Conservation (phyloP, 2,329 filamentous ascomycete genomes). For the Cladophialophora bantiana region DNA sequence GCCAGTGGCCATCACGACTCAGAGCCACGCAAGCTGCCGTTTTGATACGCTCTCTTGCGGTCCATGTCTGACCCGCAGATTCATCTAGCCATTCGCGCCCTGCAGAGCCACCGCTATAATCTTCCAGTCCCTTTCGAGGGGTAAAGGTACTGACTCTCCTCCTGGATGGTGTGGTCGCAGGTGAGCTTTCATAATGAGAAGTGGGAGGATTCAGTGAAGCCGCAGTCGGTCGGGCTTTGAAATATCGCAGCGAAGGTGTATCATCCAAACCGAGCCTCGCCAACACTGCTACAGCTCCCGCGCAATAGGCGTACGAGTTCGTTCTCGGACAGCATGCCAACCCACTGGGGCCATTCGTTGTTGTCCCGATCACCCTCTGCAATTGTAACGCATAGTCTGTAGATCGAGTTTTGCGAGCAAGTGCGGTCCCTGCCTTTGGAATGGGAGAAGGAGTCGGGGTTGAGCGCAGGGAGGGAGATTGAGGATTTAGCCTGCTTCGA, state of each 20-base stretch:
- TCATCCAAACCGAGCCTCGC: slow-evolving; percentile 75
- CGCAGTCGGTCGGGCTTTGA: slow-evolving; percentile 76
- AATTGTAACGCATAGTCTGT: slow-evolving; percentile 34
- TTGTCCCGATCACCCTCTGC: slow-evolving; percentile 76
- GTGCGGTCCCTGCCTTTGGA: slow-evolving; percentile 22
- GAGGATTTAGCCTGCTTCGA: slow-evolving; percentile 37
- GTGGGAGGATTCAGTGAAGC: slow-evolving; percentile 70
- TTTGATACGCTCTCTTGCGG: slow-evolving; percentile 90
- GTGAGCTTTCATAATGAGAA: slow-evolving; percentile 63
- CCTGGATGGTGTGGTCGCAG: slow-evolving; percentile 61
- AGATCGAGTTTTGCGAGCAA: slow-evolving; percentile 30
- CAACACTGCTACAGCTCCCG: slow-evolving; percentile 91
- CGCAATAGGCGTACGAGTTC: slow-evolving; percentile 82
- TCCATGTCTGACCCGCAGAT: slow-evolving; percentile 74
- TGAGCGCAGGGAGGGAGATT: slow-evolving; percentile 31
- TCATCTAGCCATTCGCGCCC: slow-evolving; percentile 64
- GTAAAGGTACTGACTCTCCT: slow-evolving; percentile 64
- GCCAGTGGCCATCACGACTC: slow-evolving; percentile 82
- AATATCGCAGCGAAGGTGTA: slow-evolving; percentile 80
- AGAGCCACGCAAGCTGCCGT: slow-evolving; percentile 89
- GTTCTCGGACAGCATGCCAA: slow-evolving; percentile 80
- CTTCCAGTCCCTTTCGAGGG: slow-evolving; percentile 57
- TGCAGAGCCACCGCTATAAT: slow-evolving; percentile 52
- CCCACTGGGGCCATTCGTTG: slow-evolving; percentile 80
- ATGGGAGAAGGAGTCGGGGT: slow-evolving; percentile 32